These are phyloP conservation scores for Plantago ovata DNA, from an alignment of 257 asterid species.

Conservation along the genomic window DNA sequence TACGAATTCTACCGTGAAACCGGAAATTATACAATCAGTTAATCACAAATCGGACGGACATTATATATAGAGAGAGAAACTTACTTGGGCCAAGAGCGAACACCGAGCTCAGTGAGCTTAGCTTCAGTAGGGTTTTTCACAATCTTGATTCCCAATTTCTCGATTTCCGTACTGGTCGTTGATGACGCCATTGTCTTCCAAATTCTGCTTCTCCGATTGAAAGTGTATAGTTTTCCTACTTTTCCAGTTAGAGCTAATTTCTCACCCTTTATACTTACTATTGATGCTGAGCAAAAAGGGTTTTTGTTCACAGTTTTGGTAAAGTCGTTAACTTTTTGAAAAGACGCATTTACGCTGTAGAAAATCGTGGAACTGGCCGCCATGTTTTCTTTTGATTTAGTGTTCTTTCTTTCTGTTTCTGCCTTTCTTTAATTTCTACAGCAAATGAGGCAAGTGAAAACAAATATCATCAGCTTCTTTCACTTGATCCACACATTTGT, in stretches of 20 bases:
- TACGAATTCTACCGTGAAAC: too few relatives aligned
- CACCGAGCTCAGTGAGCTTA: conserved; percentile 67
- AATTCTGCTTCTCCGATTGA: not conserved
- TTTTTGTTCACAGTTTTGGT: conserved; percentile 23
- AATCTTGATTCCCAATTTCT: conserved; percentile 63
- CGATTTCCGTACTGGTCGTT: conserved; percentile 28
- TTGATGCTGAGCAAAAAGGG: conserved; percentile 16
- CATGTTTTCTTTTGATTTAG: not conserved
- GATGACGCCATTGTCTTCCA: conserved; percentile 27
- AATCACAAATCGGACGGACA: too few relatives aligned
- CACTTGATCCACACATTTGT: conserved; percentile 2
- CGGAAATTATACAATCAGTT: too few relatives aligned
- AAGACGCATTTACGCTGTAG: not conserved
- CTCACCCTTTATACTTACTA: not conserved
- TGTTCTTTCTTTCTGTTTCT: not conserved
- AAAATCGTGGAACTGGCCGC: conserved; percentile 18
- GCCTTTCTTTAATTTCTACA: not conserved
- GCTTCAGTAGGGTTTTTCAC: conserved; percentile 66
- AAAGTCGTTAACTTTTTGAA: conserved; percentile 11
- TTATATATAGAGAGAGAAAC: not conserved
- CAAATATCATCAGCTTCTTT: conserved; percentile 11
- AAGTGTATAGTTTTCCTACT: not conserved
- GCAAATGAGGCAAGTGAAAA: conserved; percentile 3
- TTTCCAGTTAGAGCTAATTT: not conserved
- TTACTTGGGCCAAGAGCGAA: conserved; percentile 88